Evolutionary conservation across 345 rosid species (phyloP), one percentile per base, ranked within the genome.

Genomic region (Moricandia arvensis): DNA sequence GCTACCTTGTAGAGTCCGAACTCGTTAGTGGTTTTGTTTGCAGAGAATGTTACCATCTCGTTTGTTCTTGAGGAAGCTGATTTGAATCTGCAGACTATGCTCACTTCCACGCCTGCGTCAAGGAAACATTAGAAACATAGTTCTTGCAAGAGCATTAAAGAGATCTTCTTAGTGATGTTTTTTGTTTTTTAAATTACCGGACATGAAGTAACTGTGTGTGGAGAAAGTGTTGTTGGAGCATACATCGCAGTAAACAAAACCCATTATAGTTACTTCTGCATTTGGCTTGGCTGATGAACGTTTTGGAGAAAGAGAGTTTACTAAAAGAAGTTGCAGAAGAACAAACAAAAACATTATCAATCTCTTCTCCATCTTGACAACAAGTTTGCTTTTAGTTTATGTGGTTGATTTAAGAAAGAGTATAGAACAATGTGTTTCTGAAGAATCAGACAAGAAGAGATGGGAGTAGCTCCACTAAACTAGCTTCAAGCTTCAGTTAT

Each of bases 201-300:
- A 85, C 73, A 96, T 72, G 91, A 96, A 96, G 91, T 91, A 96
- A 87, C 98, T 91, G 91, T 93, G 89, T 51, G 53, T 93, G 70
- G 99, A 84, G 88, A 93, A 96, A 80, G 78, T 93, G 87, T 96
- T 91, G 88, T 88, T 93, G 85, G 94, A 91, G 90, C 99, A 96
- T 66, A 88, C 88, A 71, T 96, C 99, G 31, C 99, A 96, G 61
- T 87, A 96, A 73, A 96, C 99, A 75, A 91, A 81, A 69, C 99
- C 99, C 91, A 91, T 87, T 3, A 96, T 89, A 8, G 88, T 81
- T 75, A 91, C 83, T 49, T 87, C 85, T 12, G 96, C 87, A 67
- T 62, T 59, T 49, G 65, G 59, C 60, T 76, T 83, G 13, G 75
- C 1, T 27, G 82, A 77, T 59, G 69, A 69, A 18, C 57, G 64